These are phyloP conservation scores for Cafeteria roenbergensis DNA, from an alignment of 108 stramenopile genomes.

Conservation along the genomic window DNA sequence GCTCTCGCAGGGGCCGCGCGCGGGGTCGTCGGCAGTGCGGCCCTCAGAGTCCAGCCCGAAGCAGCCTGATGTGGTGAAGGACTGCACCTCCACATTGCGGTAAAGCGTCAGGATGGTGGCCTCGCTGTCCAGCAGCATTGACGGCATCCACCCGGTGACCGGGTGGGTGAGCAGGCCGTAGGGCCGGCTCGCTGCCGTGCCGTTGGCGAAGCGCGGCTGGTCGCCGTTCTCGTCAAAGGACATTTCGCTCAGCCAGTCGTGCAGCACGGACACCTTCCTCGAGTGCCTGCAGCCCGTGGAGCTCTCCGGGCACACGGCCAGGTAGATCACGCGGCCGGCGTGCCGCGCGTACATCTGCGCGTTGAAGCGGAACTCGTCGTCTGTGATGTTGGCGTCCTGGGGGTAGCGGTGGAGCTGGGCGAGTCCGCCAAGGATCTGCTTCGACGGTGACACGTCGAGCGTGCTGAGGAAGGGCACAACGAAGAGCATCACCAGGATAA, in stretches of 20 bases:
- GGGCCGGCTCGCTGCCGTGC: no score
- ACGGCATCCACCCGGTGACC: background rate
- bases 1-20: slow-evolving; percentile 34
- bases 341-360: slow-evolving; percentile 25
- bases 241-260: background rate
- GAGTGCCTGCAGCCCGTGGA: background rate
- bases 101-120: background rate
- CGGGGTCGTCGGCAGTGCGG: slow-evolving; percentile 8
- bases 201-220: no score
- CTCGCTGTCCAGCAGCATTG: background rate
- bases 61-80: slow-evolving; percentile 20
- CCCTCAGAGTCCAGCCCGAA: background rate
- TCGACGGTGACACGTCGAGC: slow-evolving; percentile 31
- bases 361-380: slow-evolving; percentile 25
- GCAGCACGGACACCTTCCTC: background rate
- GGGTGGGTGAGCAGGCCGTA: background rate
- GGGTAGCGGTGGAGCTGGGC: slow-evolving; percentile 18
- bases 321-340: background rate
- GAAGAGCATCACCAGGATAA: slow-evolving; percentile 48
- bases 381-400: slow-evolving; percentile 25
- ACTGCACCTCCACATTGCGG: slow-evolving; percentile 7
- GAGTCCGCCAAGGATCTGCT: slow-evolving; percentile 22
- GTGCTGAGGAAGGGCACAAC: slow-evolving; percentile 43
- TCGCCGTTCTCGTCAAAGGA: background rate
- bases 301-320: background rate